Base-by-base conservation (phyloP, 768 basidiomycete genomes). In the Kwoniella sp. region DNA sequence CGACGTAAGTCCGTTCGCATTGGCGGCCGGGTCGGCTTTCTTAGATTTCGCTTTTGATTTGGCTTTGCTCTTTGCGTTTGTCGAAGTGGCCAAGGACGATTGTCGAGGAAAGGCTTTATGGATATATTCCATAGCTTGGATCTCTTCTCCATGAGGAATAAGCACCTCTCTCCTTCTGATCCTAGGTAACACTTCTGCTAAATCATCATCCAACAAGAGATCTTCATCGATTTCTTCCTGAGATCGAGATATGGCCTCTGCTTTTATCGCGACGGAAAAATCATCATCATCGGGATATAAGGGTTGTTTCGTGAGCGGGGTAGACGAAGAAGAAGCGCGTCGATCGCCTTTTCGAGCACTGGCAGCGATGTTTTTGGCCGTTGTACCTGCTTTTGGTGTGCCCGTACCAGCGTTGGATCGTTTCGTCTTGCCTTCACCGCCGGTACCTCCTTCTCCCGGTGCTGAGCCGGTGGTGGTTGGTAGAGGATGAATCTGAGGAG, bases 221-320 rank as follows among this genome's bases (percentile, higher is more conserved):
- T 67, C 65, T 25, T 51, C 65, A 37, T 67, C 65, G 10, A 44
- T 22, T 33, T 54, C 15, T n/a, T n/a, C n/a, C n/a, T n/a, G n/a
- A n/a, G n/a, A n/a, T n/a, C n/a, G n/a, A n/a, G n/a, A n/a, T n/a
- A n/a, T n/a, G n/a, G n/a, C n/a, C 52, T 44, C 52, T 5, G 26
- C 5, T 54, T 54, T 36, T 2, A 36, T n/a, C 52, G 27, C 17
- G 10, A 15, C 40, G 3, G 40, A 15, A 6, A 6, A 6, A 9
- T 44, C 40, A 10, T 44, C 40, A 44, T 9, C 10, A 10, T 44
- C 40, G 17, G 40, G 10, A 19, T 44, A 15, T 10, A n/a, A 46
- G 25, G 9, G 49, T 44, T 19, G 19, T 36, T 36, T 7, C 8
- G 49, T 52, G 19, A 51, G 26, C 12, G 59, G 51, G 5, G 59